Percentiles rank a stretch among this genome's conserved stretches.
phyloP scores from a whole-genome alignment of 345 rosid species.

The Zanthoxylum bungeanum region DNA sequence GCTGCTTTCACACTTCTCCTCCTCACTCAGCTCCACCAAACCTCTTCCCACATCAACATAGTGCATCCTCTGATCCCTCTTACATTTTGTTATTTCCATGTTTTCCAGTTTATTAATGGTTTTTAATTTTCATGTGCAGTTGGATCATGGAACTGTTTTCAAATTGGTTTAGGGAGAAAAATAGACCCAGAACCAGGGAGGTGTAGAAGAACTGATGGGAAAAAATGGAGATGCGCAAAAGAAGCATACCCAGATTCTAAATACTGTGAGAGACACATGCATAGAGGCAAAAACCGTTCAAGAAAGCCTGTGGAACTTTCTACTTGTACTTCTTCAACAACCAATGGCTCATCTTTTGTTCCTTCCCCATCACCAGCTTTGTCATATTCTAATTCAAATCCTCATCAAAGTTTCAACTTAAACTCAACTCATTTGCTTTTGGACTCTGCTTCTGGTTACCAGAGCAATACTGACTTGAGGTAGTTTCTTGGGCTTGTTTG shows the following conservation, averaged over 20 bases:
- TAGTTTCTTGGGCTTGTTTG: conserved; percentile 4
- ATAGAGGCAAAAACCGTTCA: conserved; percentile 95
- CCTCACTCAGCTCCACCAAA: conserved; percentile 46
- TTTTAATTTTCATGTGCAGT: conserved; percentile 29
- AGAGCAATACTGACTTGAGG: conserved; percentile 50
- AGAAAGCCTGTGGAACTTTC: conserved; percentile 85
- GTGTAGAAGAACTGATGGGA: conserved; percentile 94
- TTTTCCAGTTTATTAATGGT: background rate
- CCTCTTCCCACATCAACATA: conserved; percentile 47
- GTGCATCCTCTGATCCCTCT: conserved; percentile 34
- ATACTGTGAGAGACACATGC: conserved; percentile 95
- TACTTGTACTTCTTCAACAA: conserved; percentile 18
- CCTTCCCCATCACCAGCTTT: conserved; percentile 15
- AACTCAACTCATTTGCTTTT: conserved; percentile 36
- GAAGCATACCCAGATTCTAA: conserved; percentile 90
- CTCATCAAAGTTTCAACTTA: conserved; percentile 24
- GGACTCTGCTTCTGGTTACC: conserved; percentile 41
- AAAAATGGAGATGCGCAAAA: conserved; percentile 94
- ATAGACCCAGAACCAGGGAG: conserved; percentile 92
- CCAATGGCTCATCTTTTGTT: conserved; percentile 23
- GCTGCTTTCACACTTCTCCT: conserved; percentile 39
- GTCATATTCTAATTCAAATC: background rate
- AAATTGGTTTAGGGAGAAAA: conserved; percentile 72
- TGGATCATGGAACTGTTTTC: conserved; percentile 71
- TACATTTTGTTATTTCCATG: too few species aligned